Evolutionary conservation across 306 rosid species (phyloP).

Genomic region (Cyamopsis tetragonoloba): DNA sequence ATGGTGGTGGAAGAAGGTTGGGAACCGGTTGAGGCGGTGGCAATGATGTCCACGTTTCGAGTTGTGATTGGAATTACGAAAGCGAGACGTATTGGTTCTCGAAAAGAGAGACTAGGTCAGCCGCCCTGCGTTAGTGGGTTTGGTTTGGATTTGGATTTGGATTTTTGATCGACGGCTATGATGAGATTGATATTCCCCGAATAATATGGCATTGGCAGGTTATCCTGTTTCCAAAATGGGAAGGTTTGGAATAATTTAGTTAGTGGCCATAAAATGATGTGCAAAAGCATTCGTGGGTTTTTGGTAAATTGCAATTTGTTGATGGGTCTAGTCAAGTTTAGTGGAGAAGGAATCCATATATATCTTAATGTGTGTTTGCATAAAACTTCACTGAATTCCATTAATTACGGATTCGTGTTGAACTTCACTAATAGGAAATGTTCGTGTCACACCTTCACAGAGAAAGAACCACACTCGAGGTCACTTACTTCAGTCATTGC

Average conservation of each 20-base stretch:
- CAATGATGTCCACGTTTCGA: slow-evolving; percentile 17
- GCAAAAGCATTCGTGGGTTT: slow-evolving; percentile 17
- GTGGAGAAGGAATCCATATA: slow-evolving; percentile 20
- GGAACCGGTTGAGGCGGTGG: slow-evolving; percentile 40
- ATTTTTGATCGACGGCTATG: too few species aligned
- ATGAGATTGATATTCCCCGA: background rate
- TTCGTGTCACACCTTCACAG: background rate
- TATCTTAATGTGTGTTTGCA: background rate
- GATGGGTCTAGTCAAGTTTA: slow-evolving; percentile 18
- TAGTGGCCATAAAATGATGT: slow-evolving; percentile 1
- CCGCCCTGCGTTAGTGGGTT: slow-evolving; percentile 52
- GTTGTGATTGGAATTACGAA: background rate
- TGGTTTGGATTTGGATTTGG: too few species aligned
- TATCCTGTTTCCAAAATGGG: background rate
- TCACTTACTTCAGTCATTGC: background rate
- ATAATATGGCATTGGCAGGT: background rate
- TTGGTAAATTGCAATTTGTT: slow-evolving; percentile 12
- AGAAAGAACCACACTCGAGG: background rate
- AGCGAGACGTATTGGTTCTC: slow-evolving; percentile 38
- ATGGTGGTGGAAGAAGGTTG: slow-evolving; percentile 18
- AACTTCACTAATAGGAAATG: background rate
- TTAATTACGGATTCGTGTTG: background rate
- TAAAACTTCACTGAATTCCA: background rate
- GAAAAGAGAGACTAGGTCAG: slow-evolving; percentile 50
- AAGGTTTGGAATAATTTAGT: slow-evolving; percentile 22